phyloP scores from a whole-genome alignment of 805 yeast species.

The Candida insectorum region DNA sequence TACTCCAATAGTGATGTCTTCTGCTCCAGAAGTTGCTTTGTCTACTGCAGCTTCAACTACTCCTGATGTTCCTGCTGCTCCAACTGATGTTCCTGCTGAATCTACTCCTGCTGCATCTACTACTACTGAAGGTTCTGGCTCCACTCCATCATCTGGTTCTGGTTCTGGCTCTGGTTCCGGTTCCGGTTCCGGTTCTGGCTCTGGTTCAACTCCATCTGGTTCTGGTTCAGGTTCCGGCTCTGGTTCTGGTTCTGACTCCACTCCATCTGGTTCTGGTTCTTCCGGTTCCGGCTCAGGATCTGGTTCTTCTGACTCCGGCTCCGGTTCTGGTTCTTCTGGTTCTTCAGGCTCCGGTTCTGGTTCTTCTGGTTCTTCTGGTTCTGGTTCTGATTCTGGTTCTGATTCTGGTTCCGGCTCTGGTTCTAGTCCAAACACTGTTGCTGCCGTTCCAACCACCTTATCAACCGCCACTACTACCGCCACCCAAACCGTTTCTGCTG shows the following conservation, averaged over 20 bases:
- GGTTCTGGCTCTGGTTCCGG: slow-evolving; percentile 14
- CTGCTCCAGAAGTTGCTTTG: no score
- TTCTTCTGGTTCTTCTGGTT: not conserved
- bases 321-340: slow-evolving; percentile 26
- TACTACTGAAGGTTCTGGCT: slow-evolving; percentile 1
- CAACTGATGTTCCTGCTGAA: slow-evolving; percentile 1
- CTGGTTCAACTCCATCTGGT: slow-evolving; percentile 16
- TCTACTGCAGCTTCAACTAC: slow-evolving; percentile 6
- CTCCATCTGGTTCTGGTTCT: not conserved
- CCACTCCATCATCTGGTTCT: slow-evolving; percentile 2
- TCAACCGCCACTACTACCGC: slow-evolving; percentile 9
- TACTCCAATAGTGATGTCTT: no score
- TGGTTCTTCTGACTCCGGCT: slow-evolving; percentile 18
- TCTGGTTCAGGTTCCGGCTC: not conserved
- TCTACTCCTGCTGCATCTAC: not conserved
- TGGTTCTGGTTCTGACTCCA: slow-evolving; percentile 1
- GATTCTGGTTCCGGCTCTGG: slow-evolving; percentile 3
- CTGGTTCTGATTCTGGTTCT: slow-evolving; percentile 2
- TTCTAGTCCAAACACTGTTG: slow-evolving; percentile 1
- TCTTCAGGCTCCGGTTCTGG: not conserved
- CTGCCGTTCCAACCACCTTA: slow-evolving; percentile 6
- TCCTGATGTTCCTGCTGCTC: not conserved
- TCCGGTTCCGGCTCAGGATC: not conserved
- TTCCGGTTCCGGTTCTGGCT: slow-evolving; percentile 25
- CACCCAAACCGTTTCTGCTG: slow-evolving; percentile 2